Conservation (phyloP, 2,329 filamentous ascomycete species). For the Fusarium nisikadoi region DNA sequence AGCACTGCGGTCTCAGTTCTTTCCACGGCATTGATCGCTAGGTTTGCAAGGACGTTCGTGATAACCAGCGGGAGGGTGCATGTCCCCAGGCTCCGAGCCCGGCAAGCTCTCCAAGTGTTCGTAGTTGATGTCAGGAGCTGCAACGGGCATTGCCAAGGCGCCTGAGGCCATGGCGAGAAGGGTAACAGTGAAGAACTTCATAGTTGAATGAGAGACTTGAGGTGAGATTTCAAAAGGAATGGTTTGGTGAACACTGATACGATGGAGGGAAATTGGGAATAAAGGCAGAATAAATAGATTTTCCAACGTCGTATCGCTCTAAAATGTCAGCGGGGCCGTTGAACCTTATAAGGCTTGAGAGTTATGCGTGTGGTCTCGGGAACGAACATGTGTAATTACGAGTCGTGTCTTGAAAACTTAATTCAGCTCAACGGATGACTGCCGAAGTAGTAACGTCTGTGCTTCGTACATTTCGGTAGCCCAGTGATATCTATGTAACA, state of each 20-base stretch:
- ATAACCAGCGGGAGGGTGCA: accelerated
- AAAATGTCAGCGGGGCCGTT: not conserved
- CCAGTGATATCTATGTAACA: not conserved
- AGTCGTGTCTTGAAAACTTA: not conserved
- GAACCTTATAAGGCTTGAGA: not conserved
- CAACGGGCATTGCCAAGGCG: not conserved
- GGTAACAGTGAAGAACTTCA: not conserved
- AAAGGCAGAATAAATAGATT: not conserved
- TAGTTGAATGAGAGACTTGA: not conserved
- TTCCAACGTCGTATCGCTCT: not conserved
- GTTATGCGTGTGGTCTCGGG: not conserved
- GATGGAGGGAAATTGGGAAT: accelerated
- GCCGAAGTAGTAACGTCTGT: not conserved
- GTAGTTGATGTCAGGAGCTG: not conserved
- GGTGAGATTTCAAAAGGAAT: not conserved
- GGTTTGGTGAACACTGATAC: not conserved
- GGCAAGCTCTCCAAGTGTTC: too few relatives aligned
- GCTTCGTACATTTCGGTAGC: not conserved
- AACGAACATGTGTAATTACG: accelerated
- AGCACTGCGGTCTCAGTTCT: not conserved
- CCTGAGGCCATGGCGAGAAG: not conserved
- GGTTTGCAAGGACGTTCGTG: not conserved
- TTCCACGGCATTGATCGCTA: not conserved
- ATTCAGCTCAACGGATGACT: not conserved
- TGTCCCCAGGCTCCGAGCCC: accelerated